These are phyloP conservation scores for Fusarium haematococcum DNA, from an alignment of 2,329 filamentous ascomycete genomes.

Conservation along the genomic window DNA sequence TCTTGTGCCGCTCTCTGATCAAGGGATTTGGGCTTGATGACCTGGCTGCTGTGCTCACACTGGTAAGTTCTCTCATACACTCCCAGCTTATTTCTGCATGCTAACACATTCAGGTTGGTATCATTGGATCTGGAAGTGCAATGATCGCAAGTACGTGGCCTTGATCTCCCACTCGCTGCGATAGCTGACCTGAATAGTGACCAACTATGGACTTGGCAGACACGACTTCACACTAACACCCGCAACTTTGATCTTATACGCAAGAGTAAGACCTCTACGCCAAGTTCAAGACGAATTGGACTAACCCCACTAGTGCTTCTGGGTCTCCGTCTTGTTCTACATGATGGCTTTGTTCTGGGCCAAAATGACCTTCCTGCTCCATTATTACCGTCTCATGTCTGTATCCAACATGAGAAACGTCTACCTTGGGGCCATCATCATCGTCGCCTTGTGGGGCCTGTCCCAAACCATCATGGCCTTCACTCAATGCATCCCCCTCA, in stretches of 20 bases:
- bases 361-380: conserved; percentile 33
- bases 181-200: conserved; percentile 28
- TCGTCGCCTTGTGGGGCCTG: conserved; percentile 15
- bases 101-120: conserved; percentile 14
- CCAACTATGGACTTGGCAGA: conserved; percentile 18
- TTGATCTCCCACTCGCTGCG: accelerated
- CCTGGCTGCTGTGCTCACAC: conserved; percentile 9
- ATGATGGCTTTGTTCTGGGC: conserved; percentile 1
- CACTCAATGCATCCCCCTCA: conserved; percentile 15
- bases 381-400: conserved; percentile 29
- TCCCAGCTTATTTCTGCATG: too few relatives aligned
- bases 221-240: conserved; percentile 6
- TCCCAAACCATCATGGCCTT: conserved; percentile 8
- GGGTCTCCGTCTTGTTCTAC: conserved; percentile 20
- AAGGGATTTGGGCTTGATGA: conserved; percentile 19
- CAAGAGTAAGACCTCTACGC: conserved; percentile 4
- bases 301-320: conserved; percentile 24
- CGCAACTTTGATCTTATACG: background rate
- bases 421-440: background rate
- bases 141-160: conserved; percentile 20
- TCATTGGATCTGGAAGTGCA: conserved; percentile 14
- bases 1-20: conserved; percentile 17
- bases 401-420: conserved; percentile 17
- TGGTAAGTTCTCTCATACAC: conserved; percentile 1
- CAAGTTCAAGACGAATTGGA: accelerated